A percentile compares a stretch with the other conserved stretches of the same genome.
Evolutionary conservation across 202 grass and related monocot species (phyloP).

Genomic region (Zoysia matrella): DNA sequence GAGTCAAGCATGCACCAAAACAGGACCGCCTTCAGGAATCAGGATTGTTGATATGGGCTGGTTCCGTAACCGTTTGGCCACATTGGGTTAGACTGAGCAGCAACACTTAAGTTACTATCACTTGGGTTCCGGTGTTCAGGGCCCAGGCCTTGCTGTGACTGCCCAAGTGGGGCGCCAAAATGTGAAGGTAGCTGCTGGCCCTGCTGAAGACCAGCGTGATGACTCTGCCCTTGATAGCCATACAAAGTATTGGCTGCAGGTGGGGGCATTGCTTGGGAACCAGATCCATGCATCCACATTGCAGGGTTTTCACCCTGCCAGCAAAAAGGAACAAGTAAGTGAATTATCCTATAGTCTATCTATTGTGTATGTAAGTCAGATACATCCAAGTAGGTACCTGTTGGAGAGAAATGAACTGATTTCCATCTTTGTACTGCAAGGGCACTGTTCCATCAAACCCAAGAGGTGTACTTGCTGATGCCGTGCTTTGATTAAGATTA

Average conservation of each 20-base stretch:
- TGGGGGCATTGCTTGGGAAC: slow-evolving; percentile 66
- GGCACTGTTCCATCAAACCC: slow-evolving; percentile 65
- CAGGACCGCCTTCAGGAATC: neutral
- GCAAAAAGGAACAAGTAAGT: neutral
- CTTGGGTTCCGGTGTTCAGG: slow-evolving; percentile 62
- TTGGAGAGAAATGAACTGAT: slow-evolving; percentile 67
- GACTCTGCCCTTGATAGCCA: slow-evolving; percentile 68
- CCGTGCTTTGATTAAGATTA: slow-evolving; percentile 55
- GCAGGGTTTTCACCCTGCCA: slow-evolving; percentile 67
- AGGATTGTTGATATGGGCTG: neutral
- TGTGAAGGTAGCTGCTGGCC: slow-evolving; percentile 55
- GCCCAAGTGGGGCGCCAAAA: slow-evolving; percentile 46
- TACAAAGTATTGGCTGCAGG: slow-evolving; percentile 66
- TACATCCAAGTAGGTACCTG: slow-evolving; percentile 50
- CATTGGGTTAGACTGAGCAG: slow-evolving; percentile 66
- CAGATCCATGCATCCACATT: slow-evolving; percentile 77
- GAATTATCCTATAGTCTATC: neutral
- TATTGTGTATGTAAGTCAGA: neutral
- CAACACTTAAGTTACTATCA: slow-evolving; percentile 55
- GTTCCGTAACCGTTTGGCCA: slow-evolving; percentile 72
- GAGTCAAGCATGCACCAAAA: slow-evolving; percentile 13
- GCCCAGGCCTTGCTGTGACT: slow-evolving; percentile 55
- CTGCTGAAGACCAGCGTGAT: slow-evolving; percentile 57
- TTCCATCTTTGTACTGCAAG: slow-evolving; percentile 73
- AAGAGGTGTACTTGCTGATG: slow-evolving; percentile 52